phyloP scores from a whole-genome alignment of 2,329 filamentous ascomycete species.

The Monilinia fructicola region DNA sequence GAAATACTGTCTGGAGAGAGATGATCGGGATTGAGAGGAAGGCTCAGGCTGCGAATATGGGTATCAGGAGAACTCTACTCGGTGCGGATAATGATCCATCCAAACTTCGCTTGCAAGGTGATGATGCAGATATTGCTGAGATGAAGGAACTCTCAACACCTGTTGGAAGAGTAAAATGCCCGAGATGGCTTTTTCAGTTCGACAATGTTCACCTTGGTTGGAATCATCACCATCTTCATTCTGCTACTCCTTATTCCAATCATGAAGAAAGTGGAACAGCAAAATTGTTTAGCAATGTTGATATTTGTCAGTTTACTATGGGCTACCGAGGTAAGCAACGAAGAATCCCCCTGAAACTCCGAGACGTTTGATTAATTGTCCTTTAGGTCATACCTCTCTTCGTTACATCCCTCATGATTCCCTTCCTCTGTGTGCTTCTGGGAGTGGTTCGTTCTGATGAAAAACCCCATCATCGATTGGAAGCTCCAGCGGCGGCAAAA shows the following conservation, averaged over 20 bases:
- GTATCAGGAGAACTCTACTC: conserved; percentile 73
- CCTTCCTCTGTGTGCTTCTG: conserved; percentile 86
- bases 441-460: conserved; percentile 78
- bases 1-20: conserved; percentile 97
- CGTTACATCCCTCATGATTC: conserved; percentile 90
- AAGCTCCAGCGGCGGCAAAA: conserved; percentile 75
- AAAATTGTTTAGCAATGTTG: conserved; percentile 92
- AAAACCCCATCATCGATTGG: conserved; percentile 66
- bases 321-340: conserved; percentile 78
- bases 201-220: conserved; percentile 74
- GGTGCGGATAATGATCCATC: conserved; percentile 69
- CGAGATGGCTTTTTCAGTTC: conserved; percentile 78
- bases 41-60: conserved; percentile 89
- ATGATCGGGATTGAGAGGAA: conserved; percentile 98
- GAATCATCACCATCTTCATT: conserved; percentile 71
- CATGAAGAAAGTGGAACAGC: conserved; percentile 84
- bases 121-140: conserved; percentile 63
- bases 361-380: conserved; percentile 26
- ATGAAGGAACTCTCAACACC: conserved; percentile 76
- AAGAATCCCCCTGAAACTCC: conserved; percentile 37
- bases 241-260: conserved; percentile 74
- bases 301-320: conserved; percentile 91
- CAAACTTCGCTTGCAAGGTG: conserved; percentile 76
- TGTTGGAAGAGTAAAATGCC: conserved; percentile 72
- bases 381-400: conserved; percentile 86